Base-by-base conservation (phyloP, 108 stramenopile genomes). In the Fragilaria radians region DNA sequence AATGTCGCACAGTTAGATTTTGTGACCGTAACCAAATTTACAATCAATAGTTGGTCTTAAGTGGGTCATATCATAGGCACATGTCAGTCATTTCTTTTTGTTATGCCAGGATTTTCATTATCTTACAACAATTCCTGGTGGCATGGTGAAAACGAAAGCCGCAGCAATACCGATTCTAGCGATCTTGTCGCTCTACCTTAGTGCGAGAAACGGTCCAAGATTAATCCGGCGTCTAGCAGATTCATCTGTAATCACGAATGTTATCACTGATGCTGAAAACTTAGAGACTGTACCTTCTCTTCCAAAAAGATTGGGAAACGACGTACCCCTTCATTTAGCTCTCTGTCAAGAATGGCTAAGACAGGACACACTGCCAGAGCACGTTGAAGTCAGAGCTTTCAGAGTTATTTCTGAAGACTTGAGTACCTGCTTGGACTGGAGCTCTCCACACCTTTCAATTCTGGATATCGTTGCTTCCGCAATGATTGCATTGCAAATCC, bases 261-360 rank as follows among this genome's bases (percentile, higher is more conserved):
- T 14, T 7, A 11, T 42, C 14, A 42, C 36, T 7, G 14, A 14
- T 42, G 36, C 14, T 14, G 14, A 42, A 7, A 14, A 42, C 14
- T 7, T 42, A 7, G 11, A 11, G 7, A 42, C 36, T 42, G 36
- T 42, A 11, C 36, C 36, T 14, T 14, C 36, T 7, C 7, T 42
- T 42, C 36, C 36, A 14, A 7, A 42, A 14, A 7, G 11, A 14
- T 42, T 14, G 36, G 14, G 24, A 23, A 24, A 30, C 4, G 19
- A 51, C 22, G 33, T 57, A 2, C 55, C 55, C 1, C 2, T 28
- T 4, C 24, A 57, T 32, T 19, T 57, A 21, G 55, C 55, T 28
- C 5, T 57, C 2, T 57, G 55, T 36, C 55, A 57, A 24, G 55
- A 57, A 34, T 34, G 29, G 55, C 32, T 57, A n/a, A 30, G 55